Evolutionary conservation across 1,284 basidiomycete genomes (phyloP).

Genomic region (Ganoderma sinense): DNA sequence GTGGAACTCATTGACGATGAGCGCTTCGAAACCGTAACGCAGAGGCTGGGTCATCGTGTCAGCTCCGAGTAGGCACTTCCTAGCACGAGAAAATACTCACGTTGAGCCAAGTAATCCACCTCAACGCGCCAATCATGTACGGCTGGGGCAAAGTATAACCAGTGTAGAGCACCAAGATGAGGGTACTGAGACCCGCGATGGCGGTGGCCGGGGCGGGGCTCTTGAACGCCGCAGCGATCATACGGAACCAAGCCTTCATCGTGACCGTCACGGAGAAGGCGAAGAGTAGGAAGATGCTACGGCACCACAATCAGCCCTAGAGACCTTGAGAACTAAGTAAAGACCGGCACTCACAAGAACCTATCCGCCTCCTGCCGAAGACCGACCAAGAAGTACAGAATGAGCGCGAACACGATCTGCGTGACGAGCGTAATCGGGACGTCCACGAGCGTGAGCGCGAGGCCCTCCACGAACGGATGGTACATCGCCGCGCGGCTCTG

Average conservation of each 20-base stretch:
- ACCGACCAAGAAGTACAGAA: constrained; percentile 73
- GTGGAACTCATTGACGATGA: constrained; percentile 66
- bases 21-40: constrained; percentile 58
- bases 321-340: background rate
- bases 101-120: constrained; percentile 72
- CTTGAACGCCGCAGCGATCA: constrained; percentile 60
- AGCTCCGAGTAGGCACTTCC: background rate
- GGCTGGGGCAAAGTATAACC: constrained; percentile 59
- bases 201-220: constrained; percentile 64
- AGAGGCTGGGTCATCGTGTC: constrained; percentile 44
- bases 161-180: constrained; percentile 55
- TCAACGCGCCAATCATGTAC: constrained; percentile 67
- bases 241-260: constrained; percentile 71
- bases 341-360: constrained; percentile 58
- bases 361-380: constrained; percentile 60
- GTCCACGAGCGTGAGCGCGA: constrained; percentile 77
- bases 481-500: constrained; percentile 68
- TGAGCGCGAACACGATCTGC: constrained; percentile 55
- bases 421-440: constrained; percentile 68
- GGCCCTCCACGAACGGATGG: constrained; percentile 70
- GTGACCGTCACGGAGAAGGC: constrained; percentile 57
- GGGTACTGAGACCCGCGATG: constrained; percentile 61
- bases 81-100: constrained; percentile 45
- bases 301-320: background rate
- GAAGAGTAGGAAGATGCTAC: constrained; percentile 62